These are phyloP conservation scores for Begonia masoniana DNA, from an alignment of 306 rosid species.

Conservation along the genomic window DNA sequence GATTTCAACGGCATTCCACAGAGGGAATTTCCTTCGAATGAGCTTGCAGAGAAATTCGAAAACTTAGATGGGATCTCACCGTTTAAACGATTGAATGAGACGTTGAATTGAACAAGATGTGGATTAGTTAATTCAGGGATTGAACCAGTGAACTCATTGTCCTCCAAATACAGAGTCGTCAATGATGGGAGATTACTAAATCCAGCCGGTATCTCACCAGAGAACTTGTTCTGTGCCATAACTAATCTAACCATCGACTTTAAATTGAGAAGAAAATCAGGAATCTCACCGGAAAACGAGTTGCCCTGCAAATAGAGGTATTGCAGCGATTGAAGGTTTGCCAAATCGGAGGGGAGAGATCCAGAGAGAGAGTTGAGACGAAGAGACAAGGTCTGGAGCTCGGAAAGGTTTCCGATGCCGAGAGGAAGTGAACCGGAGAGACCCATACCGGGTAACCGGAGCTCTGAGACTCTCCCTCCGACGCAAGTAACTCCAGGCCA, in stretches of 20 bases:
- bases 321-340: constrained; percentile 18
- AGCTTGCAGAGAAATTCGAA: constrained; percentile 17
- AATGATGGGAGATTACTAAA: constrained; percentile 42
- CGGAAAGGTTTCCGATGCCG: constrained; percentile 68
- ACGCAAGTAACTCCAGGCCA: constrained; percentile 62
- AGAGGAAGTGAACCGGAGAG: constrained; percentile 50
- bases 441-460: constrained; percentile 59
- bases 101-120: constrained; percentile 37
- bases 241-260: constrained; percentile 34
- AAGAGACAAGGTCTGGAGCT: constrained; percentile 53
- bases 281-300: constrained; percentile 44
- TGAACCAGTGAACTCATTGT: constrained; percentile 40
- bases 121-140: constrained; percentile 44
- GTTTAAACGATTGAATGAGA: constrained; percentile 42
- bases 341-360: constrained; percentile 40
- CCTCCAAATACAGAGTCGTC: constrained; percentile 38
- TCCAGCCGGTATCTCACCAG: constrained; percentile 43
- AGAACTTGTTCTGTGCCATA: constrained; percentile 45
- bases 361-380: constrained; percentile 54
- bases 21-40: constrained; percentile 54
- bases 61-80: constrained; percentile 47
- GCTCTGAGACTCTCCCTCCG: constrained; percentile 24
- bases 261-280: constrained; percentile 33
- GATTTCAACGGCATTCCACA: constrained; percentile 62
- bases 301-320: constrained; percentile 49